Base-by-base conservation (phyloP, 495 filamentous ascomycete genomes). In the Daldinia vernicosa region DNA sequence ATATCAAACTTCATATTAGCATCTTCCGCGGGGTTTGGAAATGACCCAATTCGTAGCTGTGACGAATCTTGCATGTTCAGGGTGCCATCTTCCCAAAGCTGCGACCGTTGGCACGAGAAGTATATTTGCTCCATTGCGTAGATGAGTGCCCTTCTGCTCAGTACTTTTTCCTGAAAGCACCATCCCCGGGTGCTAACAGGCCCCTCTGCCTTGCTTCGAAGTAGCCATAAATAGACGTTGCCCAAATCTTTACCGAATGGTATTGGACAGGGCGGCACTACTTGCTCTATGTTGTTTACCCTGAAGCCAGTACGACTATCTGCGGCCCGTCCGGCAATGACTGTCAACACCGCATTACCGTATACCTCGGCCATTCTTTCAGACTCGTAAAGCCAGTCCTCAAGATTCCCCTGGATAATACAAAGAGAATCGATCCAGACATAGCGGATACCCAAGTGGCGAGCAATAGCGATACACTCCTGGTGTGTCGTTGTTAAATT, bases 111-210 rank as follows among this genome's bases (percentile, higher is more conserved):
- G 50, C 80, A 83, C 15, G 72, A 64, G 63, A 75, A 83, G 40
- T 57, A 70, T 0, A 80, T 40, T 32, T 74, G 64, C 12, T 64
- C 60, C 12, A 37, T 60, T 1, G 72, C 77, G 56, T 80, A 81
- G 50, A 76, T 32, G 2, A 83, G 54, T 3, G 71, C 40, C 6
- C 80, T 70, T 22, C 67, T 70, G 22, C 80, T 80, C 4, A 82
- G 45, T 1, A 81, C 55, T 12, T 71, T 71, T 54, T 82, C 81
- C 60, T 83, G 80, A 53, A 78, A 82, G n/a, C 70, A 72, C 70
- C 70, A 72, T 12, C 70, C 70, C 6, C 70, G 56, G 26, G 17
- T 24, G 6, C 35, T 28, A 2, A 68, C 12, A 19, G 60, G 56
- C 40, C 60, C 65, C 5, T 7, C 12, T 8, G 0, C 4, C 3